Percentiles rank a stretch among this genome's conserved stretches.
These are phyloP conservation scores for Cyberlindnera amylophila DNA, from an alignment of 805 yeast species.

Conservation along the genomic window DNA sequence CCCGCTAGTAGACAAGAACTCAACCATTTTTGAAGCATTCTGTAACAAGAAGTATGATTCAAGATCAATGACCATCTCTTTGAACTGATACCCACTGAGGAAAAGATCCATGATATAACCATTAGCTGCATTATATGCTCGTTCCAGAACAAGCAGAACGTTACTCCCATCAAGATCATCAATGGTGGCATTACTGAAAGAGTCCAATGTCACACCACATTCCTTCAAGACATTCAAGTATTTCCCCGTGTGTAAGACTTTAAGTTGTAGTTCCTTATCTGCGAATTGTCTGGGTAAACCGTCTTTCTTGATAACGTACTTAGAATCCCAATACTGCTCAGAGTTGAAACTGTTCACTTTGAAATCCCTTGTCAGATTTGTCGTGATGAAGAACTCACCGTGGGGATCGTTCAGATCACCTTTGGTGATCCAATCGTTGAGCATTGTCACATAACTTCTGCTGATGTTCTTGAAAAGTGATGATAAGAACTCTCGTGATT, in stretches of 20 bases:
- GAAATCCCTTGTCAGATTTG: constrained; percentile 24
- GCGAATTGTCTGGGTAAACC: constrained; percentile 68
- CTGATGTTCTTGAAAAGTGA: constrained; percentile 57
- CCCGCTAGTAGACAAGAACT: constrained; percentile 47
- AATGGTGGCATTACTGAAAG: constrained; percentile 25
- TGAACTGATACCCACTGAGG: constrained; percentile 56
- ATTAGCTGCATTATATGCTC: constrained; percentile 69
- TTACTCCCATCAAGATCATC: constrained; percentile 36
- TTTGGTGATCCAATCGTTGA: constrained; percentile 72
- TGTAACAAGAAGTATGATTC: constrained; percentile 57
- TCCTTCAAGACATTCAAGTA: constrained; percentile 67
- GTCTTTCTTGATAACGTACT: constrained; percentile 69
- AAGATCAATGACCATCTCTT: constrained; percentile 42
- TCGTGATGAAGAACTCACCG: constrained; percentile 74
- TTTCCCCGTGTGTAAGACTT: constrained; percentile 80
- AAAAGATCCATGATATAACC: constrained; percentile 51
- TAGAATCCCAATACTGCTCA: constrained; percentile 70
- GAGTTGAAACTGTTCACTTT: constrained; percentile 33
- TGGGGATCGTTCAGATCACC: constrained; percentile 78
- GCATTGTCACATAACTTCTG: constrained; percentile 56
- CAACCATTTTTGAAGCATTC: constrained; percentile 46
- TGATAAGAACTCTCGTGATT: constrained; percentile 48
- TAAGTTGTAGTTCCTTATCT: constrained; percentile 49
- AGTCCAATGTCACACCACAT: constrained; percentile 43
- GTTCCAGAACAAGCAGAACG: constrained; percentile 52